phyloP scores from a whole-genome alignment of 1,284 basidiomycete species.

The Cryptococcus sp. region DNA sequence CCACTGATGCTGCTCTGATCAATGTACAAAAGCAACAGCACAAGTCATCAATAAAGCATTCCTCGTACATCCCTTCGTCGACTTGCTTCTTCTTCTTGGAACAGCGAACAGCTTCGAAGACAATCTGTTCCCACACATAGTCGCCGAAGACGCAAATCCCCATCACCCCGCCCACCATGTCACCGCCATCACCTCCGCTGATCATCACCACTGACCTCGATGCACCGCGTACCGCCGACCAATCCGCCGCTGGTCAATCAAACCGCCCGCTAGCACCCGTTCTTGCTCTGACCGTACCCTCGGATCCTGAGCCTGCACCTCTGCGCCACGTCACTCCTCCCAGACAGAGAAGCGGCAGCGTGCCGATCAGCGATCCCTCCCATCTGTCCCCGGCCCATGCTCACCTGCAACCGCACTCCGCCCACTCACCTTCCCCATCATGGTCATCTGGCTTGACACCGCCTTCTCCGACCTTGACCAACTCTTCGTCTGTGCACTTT shows the following conservation, averaged over 20 bases:
- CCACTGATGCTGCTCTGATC: too few relatives aligned
- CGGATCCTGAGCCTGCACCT: constrained; percentile 2
- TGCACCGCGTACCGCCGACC: constrained; percentile 7
- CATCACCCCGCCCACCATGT: constrained; percentile 5
- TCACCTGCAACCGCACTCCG: constrained; percentile 12
- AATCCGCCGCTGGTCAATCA: not conserved
- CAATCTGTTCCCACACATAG: too few relatives aligned
- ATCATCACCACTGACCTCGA: constrained; percentile 47
- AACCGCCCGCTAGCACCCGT: too few relatives aligned
- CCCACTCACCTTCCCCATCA: constrained; percentile 24
- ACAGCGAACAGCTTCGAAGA: too few relatives aligned
- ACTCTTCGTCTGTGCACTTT: constrained; percentile 41
- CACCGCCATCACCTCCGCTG: constrained; percentile 28
- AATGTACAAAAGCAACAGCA: too few relatives aligned
- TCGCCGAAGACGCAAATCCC: too few relatives aligned
- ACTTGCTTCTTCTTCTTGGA: too few relatives aligned
- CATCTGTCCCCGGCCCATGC: constrained; percentile 33
- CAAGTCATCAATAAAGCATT: too few relatives aligned
- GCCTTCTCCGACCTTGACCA: constrained; percentile 45
- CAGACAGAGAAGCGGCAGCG: constrained; percentile 13
- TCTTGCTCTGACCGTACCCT: too few relatives aligned
- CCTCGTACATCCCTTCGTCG: too few relatives aligned
- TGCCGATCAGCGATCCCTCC: constrained; percentile 18
- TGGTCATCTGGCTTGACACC: constrained; percentile 34
- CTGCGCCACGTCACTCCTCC: constrained; percentile 13